Conservation (phyloP, 78 protist genomes). For the Bigelowiella natans region DNA sequence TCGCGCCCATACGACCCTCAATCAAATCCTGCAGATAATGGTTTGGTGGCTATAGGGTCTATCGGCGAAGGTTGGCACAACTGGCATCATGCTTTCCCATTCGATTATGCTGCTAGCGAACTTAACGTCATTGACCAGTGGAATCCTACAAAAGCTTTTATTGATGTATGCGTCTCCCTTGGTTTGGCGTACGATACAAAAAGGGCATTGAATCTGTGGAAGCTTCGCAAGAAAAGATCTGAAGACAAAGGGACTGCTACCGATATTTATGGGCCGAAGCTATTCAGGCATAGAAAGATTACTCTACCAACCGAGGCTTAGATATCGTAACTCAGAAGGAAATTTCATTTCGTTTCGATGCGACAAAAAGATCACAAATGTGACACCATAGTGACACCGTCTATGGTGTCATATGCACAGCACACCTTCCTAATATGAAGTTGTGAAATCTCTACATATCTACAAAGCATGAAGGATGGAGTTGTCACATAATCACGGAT, state of each 20-base stretch:
- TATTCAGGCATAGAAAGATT: neutral
- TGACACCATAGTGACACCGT: too few species aligned
- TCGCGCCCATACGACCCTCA: constrained; percentile 8
- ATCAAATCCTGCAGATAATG: constrained; percentile 11
- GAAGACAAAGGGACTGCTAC: neutral
- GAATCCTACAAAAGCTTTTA: constrained; percentile 23
- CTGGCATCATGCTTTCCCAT: constrained; percentile 35
- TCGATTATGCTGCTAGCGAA: constrained; percentile 19
- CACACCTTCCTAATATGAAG: too few species aligned
- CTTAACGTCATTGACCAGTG: neutral
- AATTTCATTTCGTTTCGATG: too few species aligned
- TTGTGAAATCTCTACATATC: too few species aligned
- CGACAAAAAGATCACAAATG: too few species aligned
- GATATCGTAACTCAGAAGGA: too few species aligned
- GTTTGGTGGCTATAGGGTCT: neutral
- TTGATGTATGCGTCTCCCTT: neutral
- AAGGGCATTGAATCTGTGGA: constrained; percentile 17
- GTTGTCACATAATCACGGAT: too few species aligned
- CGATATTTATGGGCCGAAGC: neutral
- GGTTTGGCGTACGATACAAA: neutral
- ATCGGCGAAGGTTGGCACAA: constrained; percentile 40
- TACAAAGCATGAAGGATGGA: too few species aligned
- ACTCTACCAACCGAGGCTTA: too few species aligned
- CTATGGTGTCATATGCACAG: too few species aligned
- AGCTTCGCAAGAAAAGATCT: neutral